Evolutionary conservation across 495 filamentous ascomycete genomes (phyloP).

Genomic region (Xylaria cubensis): DNA sequence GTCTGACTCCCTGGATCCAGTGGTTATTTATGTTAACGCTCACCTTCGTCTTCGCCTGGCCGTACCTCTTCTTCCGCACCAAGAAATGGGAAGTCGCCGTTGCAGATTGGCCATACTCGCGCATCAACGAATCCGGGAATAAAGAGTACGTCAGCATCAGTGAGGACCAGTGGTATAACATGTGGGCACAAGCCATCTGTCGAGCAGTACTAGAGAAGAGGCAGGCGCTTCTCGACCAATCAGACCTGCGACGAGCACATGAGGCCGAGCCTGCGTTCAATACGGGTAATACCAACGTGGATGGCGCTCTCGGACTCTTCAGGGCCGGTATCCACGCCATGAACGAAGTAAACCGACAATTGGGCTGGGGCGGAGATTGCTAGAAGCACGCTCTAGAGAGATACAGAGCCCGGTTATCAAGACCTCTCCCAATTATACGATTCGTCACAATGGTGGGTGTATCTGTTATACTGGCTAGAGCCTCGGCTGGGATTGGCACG

Average conservation of each 20-base stretch:
- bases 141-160: constrained; percentile 54
- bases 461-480: background rate
- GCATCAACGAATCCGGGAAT: constrained; percentile 28
- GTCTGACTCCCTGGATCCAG: constrained; percentile 60
- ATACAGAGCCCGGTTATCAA: background rate
- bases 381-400: constrained; percentile 27
- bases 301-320: constrained; percentile 43
- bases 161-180: constrained; percentile 55
- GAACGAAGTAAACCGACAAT: constrained; percentile 52
- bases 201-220: constrained; percentile 50
- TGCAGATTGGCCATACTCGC: constrained; percentile 60
- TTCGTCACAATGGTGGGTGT: background rate
- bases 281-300: constrained; percentile 33
- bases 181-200: constrained; percentile 53
- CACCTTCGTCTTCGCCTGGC: constrained; percentile 69
- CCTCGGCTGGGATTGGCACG: constrained; percentile 4
- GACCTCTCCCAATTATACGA: background rate
- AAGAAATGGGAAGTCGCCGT: constrained; percentile 65
- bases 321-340: constrained; percentile 50
- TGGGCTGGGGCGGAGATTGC: constrained; percentile 52
- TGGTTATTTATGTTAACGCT: constrained; percentile 67
- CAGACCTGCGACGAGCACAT: constrained; percentile 48
- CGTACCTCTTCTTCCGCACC: constrained; percentile 66
- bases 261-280: constrained; percentile 38
- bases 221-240: constrained; percentile 48